Evolutionary conservation across 441 rosid species (phyloP).

Genomic region (Francoa sonchifolia): DNA sequence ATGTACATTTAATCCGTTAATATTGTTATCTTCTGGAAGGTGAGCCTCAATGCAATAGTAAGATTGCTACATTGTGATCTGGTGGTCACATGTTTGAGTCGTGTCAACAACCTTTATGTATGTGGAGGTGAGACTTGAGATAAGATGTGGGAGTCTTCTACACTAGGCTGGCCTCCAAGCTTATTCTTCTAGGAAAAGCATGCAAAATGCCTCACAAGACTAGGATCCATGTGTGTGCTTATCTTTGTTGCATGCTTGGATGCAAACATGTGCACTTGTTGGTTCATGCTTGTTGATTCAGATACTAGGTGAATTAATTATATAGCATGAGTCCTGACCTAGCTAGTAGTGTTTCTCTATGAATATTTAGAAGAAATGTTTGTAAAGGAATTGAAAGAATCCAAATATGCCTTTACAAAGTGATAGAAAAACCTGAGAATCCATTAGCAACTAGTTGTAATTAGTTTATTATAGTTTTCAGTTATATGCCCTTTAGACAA

Average conservation of each 20-base stretch:
- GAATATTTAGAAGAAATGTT: background rate
- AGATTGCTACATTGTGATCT: background rate
- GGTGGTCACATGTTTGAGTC: slow-evolving; percentile 16
- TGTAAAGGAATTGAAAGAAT: background rate
- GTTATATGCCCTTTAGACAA: background rate
- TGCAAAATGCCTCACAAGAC: too few relatives aligned
- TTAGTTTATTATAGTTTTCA: background rate
- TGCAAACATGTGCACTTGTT: slow-evolving; percentile 9
- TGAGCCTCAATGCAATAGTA: slow-evolving; percentile 28
- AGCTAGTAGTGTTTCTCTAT: background rate
- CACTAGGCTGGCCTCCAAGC: too few relatives aligned
- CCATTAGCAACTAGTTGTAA: background rate
- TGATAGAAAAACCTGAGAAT: background rate
- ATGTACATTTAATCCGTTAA: slow-evolving; percentile 18
- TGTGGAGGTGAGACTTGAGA: too few relatives aligned
- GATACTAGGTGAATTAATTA: background rate
- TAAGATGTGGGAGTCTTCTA: too few relatives aligned
- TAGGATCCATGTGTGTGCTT: too few relatives aligned
- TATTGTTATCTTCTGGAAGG: slow-evolving; percentile 33
- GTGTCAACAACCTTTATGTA: too few relatives aligned
- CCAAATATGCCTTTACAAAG: background rate
- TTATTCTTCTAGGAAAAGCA: too few relatives aligned
- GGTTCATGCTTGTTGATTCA: background rate
- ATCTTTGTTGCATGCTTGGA: slow-evolving; percentile 9
- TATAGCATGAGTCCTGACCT: background rate